phyloP scores from a whole-genome alignment of 805 yeast genomes.

The Yamadazyma olivae region DNA sequence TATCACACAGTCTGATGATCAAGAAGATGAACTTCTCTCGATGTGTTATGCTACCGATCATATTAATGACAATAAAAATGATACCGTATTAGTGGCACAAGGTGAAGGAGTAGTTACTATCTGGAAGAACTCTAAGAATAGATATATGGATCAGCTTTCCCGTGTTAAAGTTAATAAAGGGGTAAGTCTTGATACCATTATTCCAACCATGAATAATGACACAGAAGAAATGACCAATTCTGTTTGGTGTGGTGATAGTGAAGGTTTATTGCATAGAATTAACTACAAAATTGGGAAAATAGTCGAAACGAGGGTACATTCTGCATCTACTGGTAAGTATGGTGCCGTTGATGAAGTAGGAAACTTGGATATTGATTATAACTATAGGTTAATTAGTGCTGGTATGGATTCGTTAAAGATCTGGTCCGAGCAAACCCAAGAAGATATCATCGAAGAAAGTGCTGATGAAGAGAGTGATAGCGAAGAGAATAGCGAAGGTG shows the following conservation, averaged over 20 bases:
- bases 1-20: constrained; percentile 72
- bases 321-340: constrained; percentile 32
- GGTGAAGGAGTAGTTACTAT: constrained; percentile 86
- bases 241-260: constrained; percentile 78
- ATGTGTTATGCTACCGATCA: constrained; percentile 63
- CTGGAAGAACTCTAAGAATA: constrained; percentile 75
- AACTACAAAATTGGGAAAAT: constrained; percentile 63
- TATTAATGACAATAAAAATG: constrained; percentile 46
- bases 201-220: constrained; percentile 53
- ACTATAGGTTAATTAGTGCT: constrained; percentile 74
- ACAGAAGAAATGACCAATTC: constrained; percentile 44
- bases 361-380: constrained; percentile 72
- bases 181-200: constrained; percentile 71
- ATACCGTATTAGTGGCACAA: constrained; percentile 75
- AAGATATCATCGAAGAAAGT: constrained; percentile 10
- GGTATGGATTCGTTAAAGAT: constrained; percentile 80
- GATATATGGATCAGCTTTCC: constrained; percentile 72
- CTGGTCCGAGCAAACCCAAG: constrained; percentile 52
- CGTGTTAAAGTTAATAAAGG: constrained; percentile 67
- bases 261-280: constrained; percentile 68
- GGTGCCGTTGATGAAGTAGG: constrained; percentile 67
- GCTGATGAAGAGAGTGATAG: constrained; percentile 24
- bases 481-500: constrained; percentile 18
- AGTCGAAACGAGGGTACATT: constrained; percentile 64
- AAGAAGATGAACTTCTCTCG: constrained; percentile 86